These are phyloP conservation scores for Ceratocystis harringtonii DNA, from an alignment of 2,329 filamentous ascomycete species.

Conservation along the genomic window DNA sequence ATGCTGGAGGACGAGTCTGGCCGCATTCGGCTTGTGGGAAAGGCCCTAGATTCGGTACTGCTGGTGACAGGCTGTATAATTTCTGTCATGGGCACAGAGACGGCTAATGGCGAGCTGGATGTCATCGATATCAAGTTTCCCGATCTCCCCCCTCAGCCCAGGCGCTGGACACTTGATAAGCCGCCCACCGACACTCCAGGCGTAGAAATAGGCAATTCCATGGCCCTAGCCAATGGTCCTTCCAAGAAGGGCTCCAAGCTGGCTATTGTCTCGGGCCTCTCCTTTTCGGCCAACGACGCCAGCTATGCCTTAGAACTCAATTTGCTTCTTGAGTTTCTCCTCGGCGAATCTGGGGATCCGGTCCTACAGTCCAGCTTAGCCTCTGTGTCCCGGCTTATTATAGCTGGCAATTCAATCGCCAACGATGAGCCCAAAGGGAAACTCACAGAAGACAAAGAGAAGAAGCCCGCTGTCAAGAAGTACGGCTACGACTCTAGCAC, in stretches of 20 bases:
- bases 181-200: constrained; percentile 29
- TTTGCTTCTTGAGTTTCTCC: constrained; percentile 70
- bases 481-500: constrained; percentile 85
- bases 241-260: constrained; percentile 37
- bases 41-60: constrained; percentile 48
- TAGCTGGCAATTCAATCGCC: constrained; percentile 85
- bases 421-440: constrained; percentile 28
- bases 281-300: constrained; percentile 58
- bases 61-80: constrained; percentile 89
- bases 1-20: constrained; percentile 96
- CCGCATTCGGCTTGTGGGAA: constrained; percentile 63
- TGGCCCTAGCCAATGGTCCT: constrained; percentile 21
- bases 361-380: constrained; percentile 43
- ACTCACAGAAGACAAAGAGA: constrained; percentile 27
- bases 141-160: constrained; percentile 67
- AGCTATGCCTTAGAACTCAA: constrained; percentile 62
- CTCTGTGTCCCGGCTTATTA: constrained; percentile 68
- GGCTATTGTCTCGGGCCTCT: constrained; percentile 77
- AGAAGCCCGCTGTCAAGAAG: constrained; percentile 47
- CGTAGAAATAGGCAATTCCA: constrained; percentile 42
- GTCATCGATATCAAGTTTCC: constrained; percentile 81
- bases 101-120: constrained; percentile 80
- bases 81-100: constrained; percentile 90
- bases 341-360: constrained; percentile 60
- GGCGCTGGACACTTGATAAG: constrained; percentile 59